Evolutionary conservation across 1,139 yeast species (phyloP).

Genomic region (Scheffersomyces parashehatae): DNA sequence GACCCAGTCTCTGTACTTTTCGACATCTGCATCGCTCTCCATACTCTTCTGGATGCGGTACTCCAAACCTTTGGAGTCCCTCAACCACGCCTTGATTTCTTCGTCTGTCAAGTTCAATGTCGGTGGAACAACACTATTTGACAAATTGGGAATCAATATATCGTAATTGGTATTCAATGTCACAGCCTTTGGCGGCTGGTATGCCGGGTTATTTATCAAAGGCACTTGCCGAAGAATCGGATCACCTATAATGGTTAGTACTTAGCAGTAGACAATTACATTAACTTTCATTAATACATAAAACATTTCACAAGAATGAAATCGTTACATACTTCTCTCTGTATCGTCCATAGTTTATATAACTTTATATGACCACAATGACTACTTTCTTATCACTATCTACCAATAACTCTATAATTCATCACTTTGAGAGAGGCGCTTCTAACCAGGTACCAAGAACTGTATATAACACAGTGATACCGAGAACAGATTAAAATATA

Average conservation of each 20-base stretch:
- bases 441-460: no score
- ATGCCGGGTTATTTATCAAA: constrained; percentile 54
- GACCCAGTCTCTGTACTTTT: constrained; percentile 36
- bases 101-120: constrained; percentile 29
- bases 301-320: no score
- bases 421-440: no score
- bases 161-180: constrained; percentile 54
- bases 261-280: neutral
- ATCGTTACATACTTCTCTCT: constrained; percentile 19
- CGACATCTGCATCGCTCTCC: constrained; percentile 12
- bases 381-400: no score
- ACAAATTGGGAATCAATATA: constrained; percentile 37
- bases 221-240: constrained; percentile 57
- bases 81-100: constrained; percentile 32
- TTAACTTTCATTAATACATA: no score
- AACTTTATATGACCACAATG: neutral
- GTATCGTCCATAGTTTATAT: constrained; percentile 19
- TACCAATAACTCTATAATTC: no score
- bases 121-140: constrained; percentile 41
- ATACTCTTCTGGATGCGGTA: constrained; percentile 2
- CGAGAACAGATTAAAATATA: no score
- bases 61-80: constrained; percentile 19
- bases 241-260: constrained; percentile 38
- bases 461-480: no score
- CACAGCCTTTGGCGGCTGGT: constrained; percentile 59